These are phyloP conservation scores for Hondaea fermentalgiana DNA, from an alignment of 108 stramenopile species.

Conservation along the genomic window DNA sequence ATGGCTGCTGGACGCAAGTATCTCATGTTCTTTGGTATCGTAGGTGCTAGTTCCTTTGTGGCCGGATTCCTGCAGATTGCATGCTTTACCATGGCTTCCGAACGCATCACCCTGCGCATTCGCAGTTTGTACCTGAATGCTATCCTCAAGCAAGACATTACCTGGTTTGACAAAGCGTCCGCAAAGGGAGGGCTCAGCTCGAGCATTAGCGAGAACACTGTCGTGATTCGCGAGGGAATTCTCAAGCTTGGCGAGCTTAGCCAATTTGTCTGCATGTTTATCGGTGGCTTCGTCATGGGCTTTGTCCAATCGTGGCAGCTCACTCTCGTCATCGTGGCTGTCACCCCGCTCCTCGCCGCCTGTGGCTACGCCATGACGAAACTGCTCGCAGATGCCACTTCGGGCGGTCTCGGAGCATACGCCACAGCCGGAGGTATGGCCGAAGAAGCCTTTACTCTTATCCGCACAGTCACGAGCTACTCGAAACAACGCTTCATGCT, in stretches of 20 bases:
- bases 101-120: slow-evolving; percentile 31
- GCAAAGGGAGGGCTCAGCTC: not conserved
- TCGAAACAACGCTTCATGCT: slow-evolving; percentile 55
- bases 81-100: not conserved
- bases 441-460: slow-evolving; percentile 58
- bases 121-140: slow-evolving; percentile 28
- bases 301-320: slow-evolving; percentile 48
- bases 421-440: slow-evolving; percentile 57
- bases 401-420: slow-evolving; percentile 43
- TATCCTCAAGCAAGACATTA: slow-evolving; percentile 22
- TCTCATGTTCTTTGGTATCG: not conserved
- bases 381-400: slow-evolving; percentile 10
- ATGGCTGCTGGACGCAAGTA: slow-evolving; percentile 10
- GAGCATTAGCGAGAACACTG: slow-evolving; percentile 13
- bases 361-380: slow-evolving; percentile 32
- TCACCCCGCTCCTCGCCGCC: slow-evolving; percentile 46
- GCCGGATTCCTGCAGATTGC: not conserved
- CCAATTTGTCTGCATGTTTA: slow-evolving; percentile 23
- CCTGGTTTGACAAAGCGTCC: not conserved
- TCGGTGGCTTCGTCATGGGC: slow-evolving; percentile 40
- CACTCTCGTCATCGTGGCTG: slow-evolving; percentile 48
- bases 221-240: slow-evolving; percentile 30
- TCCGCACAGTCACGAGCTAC: slow-evolving; percentile 67
- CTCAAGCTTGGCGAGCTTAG: slow-evolving; percentile 26
- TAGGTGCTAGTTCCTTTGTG: not conserved